Conservation (phyloP, 176 grass and related monocot species). For the Dendrocalamus sinicus region DNA sequence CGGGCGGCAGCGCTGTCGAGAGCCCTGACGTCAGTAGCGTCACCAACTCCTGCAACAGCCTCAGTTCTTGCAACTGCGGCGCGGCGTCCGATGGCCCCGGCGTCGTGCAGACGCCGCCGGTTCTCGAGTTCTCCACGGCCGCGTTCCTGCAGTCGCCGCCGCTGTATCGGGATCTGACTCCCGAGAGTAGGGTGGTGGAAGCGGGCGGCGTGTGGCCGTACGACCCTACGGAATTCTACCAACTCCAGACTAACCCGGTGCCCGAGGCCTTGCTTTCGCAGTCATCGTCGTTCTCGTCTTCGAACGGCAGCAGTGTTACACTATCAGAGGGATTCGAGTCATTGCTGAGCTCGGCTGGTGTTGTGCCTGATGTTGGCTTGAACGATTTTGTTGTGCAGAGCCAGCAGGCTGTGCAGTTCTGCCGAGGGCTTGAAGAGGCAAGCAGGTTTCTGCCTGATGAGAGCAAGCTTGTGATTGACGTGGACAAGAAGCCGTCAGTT, state of each 20-base stretch:
- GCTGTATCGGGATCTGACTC: slow-evolving; percentile 47
- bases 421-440: slow-evolving; percentile 62
- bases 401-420: slow-evolving; percentile 69
- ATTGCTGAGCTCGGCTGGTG: slow-evolving; percentile 34
- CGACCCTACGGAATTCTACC: slow-evolving; percentile 48
- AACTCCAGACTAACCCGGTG: slow-evolving; percentile 43
- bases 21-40: slow-evolving; percentile 58
- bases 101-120: slow-evolving; percentile 2
- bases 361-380: slow-evolving; percentile 34
- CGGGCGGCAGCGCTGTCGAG: slow-evolving; percentile 49
- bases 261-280: slow-evolving; percentile 44
- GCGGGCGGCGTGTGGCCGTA: slow-evolving; percentile 42
- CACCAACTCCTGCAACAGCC: slow-evolving; percentile 47
- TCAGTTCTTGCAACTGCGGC: slow-evolving; percentile 29
- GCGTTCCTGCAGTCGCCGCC: slow-evolving; percentile 42
- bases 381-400: slow-evolving; percentile 48
- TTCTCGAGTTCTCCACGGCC: slow-evolving; percentile 26
- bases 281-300: slow-evolving; percentile 39
- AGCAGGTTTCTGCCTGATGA: slow-evolving; percentile 70
- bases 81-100: neutral
- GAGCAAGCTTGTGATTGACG: slow-evolving; percentile 70
- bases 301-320: slow-evolving; percentile 39
- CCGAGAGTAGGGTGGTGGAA: slow-evolving; percentile 35
- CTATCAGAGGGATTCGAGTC: slow-evolving; percentile 48
- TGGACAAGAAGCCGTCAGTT: slow-evolving; percentile 40